Base-by-base conservation (phyloP, 2,329 filamentous ascomycete species). In the Fusarium musae region DNA sequence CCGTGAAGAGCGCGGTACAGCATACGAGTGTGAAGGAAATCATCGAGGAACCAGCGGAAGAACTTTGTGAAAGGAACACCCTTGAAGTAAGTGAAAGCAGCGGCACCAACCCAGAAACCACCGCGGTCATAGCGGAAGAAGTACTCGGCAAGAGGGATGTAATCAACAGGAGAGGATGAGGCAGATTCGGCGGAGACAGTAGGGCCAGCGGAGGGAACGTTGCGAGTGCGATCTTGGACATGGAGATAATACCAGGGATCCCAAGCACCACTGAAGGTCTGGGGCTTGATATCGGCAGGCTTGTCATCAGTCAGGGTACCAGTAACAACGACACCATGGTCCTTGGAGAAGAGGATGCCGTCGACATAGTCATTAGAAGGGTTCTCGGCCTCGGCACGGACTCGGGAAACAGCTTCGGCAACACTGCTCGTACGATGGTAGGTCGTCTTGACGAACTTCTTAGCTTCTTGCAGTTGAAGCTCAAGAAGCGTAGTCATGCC, bases 171-270 rank as follows among this genome's bases (percentile, higher is more conserved):
- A 12, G 77, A 61, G 52, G 81, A 54, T 72, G 78, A 37, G 16
- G 75, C 32, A 36, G 73, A 50, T 43, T 63, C 66, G 44, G 71
- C 23, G 17, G 72, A 76, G 30, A 39, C 54, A 30, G 56, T 63
- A 59, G 70, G 54, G 3, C 75, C 64, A 10, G 77, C 59, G 63
- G 79, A 62, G 59, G 69, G 49, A 54, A 74, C 57, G 66, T 61
- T 19, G 67, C 79, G 57, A 19, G 83, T 87, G 67, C 79, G 79
- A 43, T 85, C 80, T 70, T 88, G 81, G 3, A 88, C 91, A 72
- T 93, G 91, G 26, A 94, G 82, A 72, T 93, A 94, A 79, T 93
- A 93, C 93, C 92, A 95, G 0, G 91, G 89, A 76, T 95, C 92
- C 15, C 80, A 93, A 93, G 4, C 78, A 82, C 40, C 82, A 81